Evolutionary conservation across 768 basidiomycete species (phyloP), one percentile per base, ranked within the genome.

Genomic region (Lepiota brunneoincarnata): DNA sequence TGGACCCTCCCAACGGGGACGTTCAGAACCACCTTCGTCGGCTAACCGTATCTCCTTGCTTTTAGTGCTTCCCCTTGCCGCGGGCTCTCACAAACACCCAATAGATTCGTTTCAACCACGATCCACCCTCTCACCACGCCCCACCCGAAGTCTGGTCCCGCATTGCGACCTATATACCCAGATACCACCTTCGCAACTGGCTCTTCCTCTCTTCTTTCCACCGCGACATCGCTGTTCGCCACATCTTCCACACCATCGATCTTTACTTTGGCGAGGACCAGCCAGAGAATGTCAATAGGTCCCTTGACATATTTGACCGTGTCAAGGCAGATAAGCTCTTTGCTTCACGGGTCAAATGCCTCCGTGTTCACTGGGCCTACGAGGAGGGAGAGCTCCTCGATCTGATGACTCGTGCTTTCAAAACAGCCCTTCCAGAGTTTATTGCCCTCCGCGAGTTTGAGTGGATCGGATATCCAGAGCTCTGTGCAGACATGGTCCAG

Each of bases 401-500:
- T 59, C 65, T 84, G 14, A 82, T 84, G 77, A 67, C 74, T 20
- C 72, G 83, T 78, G 80, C 86, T 41, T 84, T 87, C 66, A 78
- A 78, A 51, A 81, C 78, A 7, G 78, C 83, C 1, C 71, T 88
- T 12, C 83, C 84, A 1, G 81, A 81, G 37, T 86, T 87, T 68
- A 83, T 71, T 54, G 76, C 78, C 6, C 69, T 87, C 10, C 63
- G 71, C 11, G 84, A 85, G 57, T 85, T 87, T 60, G 85, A 87
- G 66, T 87, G 86, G 86, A 86, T 87, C 17, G 85, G 86, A 4
- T 87, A 87, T 60, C 86, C 85, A 1, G 86, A 87, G 62, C 70
- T 87, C 68, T 74, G 80, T 9, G 81, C 74, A n/a, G 84, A 86
- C 49, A 82, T 83, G 75, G 84, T 87, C 0, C 75, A 83, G 59